These are phyloP conservation scores for Phytophthora macrochlamydospora DNA, from an alignment of 352 stramenopile species.

Conservation along the genomic window DNA sequence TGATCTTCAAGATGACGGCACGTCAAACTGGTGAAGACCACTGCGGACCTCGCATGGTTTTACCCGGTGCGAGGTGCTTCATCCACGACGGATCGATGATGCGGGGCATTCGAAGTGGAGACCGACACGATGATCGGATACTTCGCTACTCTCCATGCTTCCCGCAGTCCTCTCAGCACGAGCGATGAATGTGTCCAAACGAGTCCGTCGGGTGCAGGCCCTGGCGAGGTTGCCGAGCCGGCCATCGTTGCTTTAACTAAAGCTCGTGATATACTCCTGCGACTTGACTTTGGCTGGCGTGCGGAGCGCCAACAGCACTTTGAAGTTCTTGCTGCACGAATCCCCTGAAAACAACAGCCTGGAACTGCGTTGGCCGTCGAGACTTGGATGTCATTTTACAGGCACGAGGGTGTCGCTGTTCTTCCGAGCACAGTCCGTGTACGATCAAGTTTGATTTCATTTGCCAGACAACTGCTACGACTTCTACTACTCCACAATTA, in stretches of 20 bases:
- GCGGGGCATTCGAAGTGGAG: neutral
- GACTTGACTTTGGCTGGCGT: too few relatives aligned
- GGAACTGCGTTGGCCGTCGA: too few relatives aligned
- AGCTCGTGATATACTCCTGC: too few relatives aligned
- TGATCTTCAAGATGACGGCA: constrained; percentile 17
- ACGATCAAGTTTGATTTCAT: constrained; percentile 19
- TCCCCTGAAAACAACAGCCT: too few relatives aligned
- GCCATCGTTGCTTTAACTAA: too few relatives aligned
- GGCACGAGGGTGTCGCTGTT: neutral
- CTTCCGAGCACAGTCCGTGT: constrained; percentile 2
- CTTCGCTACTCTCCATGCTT: neutral
- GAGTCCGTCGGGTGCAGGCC: too few relatives aligned
- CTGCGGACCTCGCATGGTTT: neutral
- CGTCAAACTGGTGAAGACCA: neutral
- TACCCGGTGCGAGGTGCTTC: neutral
- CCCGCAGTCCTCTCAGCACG: neutral
- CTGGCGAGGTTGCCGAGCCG: neutral
- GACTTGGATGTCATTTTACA: neutral
- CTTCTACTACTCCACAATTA: constrained; percentile 25
- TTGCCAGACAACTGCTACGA: constrained; percentile 11
- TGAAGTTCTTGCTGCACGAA: too few relatives aligned
- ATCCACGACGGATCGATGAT: neutral
- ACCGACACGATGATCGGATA: neutral
- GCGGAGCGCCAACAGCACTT: too few relatives aligned
- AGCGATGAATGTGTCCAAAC: too few relatives aligned